Evolutionary conservation across 331 rosid species (phyloP), one percentile per base, ranked within the genome.

Genomic region (Rosa hybrid): DNA sequence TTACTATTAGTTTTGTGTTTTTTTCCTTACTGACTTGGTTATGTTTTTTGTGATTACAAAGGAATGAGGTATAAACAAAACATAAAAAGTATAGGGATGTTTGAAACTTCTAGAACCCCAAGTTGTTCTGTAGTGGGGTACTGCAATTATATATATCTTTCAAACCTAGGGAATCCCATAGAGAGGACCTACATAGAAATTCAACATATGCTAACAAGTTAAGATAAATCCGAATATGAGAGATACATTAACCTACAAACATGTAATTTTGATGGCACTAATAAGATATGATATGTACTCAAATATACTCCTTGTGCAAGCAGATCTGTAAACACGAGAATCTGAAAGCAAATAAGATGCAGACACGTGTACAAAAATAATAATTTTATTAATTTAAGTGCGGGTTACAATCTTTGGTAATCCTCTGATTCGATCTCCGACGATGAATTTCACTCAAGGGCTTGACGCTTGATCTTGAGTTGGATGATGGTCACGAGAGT

Each of bases 141-240:
- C 97, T 2, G 98, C 83, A 86, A 94, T 90, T 27, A 27, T 27
- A 27, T 86, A 89, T 87, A 84, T 94, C 98, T 91, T 94, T 94
- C 82, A 94, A 84, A 39, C 98, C 98, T 89, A 92, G 62, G 97
- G 98, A 75, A 94, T 92, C 81, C 97, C 98, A 85, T 94, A 94
- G 67, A 94, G 92, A 67, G 97, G 93, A 64, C 97, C 98, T 94
- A 80, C 51, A 80, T n/a, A 7, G 56, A 38, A 74, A 74, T 25
- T 46, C 77, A 54, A 73, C 5, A 20, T n/a, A n/a, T 56, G 63
- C 25, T 20, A 56, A 56, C 62, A 49, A 17, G 16, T 53, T 53
- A 53, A 14, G 7, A 53, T 59, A 59, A 21, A n/a, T 59, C 7
- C 12, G 68, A 17, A 10, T 12, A 4, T 3, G 39, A 62, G 16